Evolutionary conservation across 768 basidiomycete genomes (phyloP).

Genomic region (Hericium erinaceus): DNA sequence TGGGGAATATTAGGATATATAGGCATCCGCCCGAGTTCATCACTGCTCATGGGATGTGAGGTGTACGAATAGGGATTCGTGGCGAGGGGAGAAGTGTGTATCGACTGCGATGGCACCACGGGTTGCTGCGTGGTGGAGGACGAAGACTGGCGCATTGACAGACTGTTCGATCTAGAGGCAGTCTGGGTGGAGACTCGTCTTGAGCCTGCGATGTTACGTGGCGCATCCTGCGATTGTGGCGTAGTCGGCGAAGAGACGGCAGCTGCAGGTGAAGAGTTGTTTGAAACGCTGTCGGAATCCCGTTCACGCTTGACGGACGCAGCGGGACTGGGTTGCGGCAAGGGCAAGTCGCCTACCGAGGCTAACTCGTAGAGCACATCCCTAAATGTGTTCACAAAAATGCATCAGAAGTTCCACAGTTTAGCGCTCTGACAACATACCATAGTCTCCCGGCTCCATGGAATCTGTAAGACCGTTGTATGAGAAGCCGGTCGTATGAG

Average conservation of each 20-base stretch:
- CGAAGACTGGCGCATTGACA: conserved; percentile 4
- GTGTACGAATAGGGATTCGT: conserved; percentile 3
- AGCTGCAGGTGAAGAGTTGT: conserved; percentile 1
- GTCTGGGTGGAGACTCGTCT: background rate
- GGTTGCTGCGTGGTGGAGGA: conserved; percentile 1
- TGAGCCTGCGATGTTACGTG: background rate
- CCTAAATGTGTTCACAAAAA: conserved; percentile 28
- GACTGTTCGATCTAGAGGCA: conserved; percentile 2
- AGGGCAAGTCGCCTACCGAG: conserved; percentile 59
- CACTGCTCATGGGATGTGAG: conserved; percentile 8
- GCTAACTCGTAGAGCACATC: conserved; percentile 68
- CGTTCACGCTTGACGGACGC: conserved; percentile 55
- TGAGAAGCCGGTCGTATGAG: no score
- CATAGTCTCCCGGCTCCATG: conserved; percentile 40
- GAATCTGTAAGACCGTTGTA: conserved; percentile 25
- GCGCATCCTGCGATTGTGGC: background rate
- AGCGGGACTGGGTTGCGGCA: conserved; percentile 46
- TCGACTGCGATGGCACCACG: background rate
- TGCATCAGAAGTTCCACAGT: background rate
- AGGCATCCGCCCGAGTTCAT: conserved; percentile 10
- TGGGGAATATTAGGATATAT: background rate
- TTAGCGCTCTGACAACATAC: conserved; percentile 21
- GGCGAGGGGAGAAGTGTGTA: background rate
- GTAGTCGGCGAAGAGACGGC: background rate
- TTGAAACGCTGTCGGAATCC: conserved; percentile 40